Evolutionary conservation across 148 eudicot species (phyloP), one percentile per base, ranked within the genome.

Genomic region (Spergularia bocconei): DNA sequence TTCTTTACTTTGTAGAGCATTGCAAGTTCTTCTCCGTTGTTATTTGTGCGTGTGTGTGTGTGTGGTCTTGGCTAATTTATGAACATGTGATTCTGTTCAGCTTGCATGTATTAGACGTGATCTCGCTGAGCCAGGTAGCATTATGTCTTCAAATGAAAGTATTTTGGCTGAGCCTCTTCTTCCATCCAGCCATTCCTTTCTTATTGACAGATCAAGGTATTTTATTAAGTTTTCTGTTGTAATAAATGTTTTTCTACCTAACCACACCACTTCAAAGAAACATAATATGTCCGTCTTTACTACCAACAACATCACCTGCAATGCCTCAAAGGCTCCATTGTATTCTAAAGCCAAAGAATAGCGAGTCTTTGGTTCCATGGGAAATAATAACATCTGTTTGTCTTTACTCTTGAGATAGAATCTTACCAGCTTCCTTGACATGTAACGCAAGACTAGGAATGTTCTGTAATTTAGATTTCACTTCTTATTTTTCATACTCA

Each of bases 131-230:
- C 70, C 79, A 72, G 78, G 82, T 56, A n/a, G 55, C 61, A 75
- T 75, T 53, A n/a, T 82, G 33, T 69, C 76, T 38, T 66, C 53
- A 20, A 81, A 69, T 56, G 79, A 75, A 50, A 67, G 50, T 48
- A 68, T 64, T 79, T 72, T 84, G 84, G 79, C 73, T 23, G 84
- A 81, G 84, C 80, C 78, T 52, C 82, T 84, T 72, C 75, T 84
- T 64, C 80, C 84, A 53, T 72, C 76, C 53, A 81, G 76, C 60
- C 66, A 75, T 74, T 78, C 48, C 16, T 84, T 78, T 63, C 47
- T 70, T 53, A 29, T 56, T 69, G 48, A 41, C 63, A 73, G 70
- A 44, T 75, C 77, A 58, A 74, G 84, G 86, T 75, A 79, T 67
- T 54, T 41, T 23, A 72, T 20, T 9, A 15, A 16, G 52, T 69